Base-by-base conservation (phyloP, 176 grass and related monocot species). In the Zoysia pacifica region DNA sequence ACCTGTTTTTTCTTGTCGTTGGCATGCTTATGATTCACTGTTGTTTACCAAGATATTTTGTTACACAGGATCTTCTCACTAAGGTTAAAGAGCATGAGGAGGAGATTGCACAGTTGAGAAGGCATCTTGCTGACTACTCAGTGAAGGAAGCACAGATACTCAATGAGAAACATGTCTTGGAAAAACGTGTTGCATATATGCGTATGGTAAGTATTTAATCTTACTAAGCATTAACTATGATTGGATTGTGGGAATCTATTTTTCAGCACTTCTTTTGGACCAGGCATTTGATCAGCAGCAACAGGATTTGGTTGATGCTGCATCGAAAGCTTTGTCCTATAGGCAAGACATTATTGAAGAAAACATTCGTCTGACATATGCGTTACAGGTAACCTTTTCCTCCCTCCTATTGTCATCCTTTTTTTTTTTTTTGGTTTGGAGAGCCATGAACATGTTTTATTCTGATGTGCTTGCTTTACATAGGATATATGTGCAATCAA, bases 301-400 rank as follows among this genome's bases (percentile, higher is more conserved):
- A 75, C 92, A 95, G 76, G 96, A 95, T 82, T 93, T 99, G 81
- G 92, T 99, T 73, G 92, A 94, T 89, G 90, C 96, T 65, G 90
- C 96, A 76, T 99, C 96, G 6, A 93, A 95, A 89, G 96, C 96
- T 83, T 89, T 99, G 82, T 99, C 96, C 54, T 99, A 99, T 73
- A 93, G 92, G 75, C 96, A 99, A 82, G 92, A 93, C 70, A 95
- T 99, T 72, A 89, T 99, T 4, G 96, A 99, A 83, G 96, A 99
- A 87, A 95, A 99, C 78, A 95, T 99, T 38, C 92, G 90, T 65
- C 86, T 99, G 15, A 91, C 96, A 71, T 93, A 99, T 66, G 86
- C 92, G 19, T 87, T 99, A 72, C 96, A 99, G 91, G 96, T 95
- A 91, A 77, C 8, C 49, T 16, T 6, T 14, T 54, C n/a, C 2